Evolutionary conservation across 805 yeast genomes (phyloP).

Genomic region (Lipomyces lipofer): DNA sequence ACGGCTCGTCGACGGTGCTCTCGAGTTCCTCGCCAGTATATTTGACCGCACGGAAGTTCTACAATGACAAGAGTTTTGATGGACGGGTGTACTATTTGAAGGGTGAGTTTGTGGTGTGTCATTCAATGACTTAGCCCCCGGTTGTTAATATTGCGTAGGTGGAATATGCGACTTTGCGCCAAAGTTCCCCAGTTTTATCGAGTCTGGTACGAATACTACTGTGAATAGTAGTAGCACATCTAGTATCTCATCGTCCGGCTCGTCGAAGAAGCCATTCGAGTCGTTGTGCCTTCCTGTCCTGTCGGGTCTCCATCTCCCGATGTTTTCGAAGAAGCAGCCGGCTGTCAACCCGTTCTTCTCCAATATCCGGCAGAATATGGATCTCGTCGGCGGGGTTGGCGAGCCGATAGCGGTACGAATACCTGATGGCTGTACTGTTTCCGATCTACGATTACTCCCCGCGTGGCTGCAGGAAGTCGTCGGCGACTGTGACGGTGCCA

Average conservation of each 20-base stretch:
- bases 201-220: background rate
- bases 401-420: slow-evolving; percentile 34
- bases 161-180: slow-evolving; percentile 19
- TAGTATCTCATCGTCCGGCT: background rate
- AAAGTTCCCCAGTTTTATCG: slow-evolving; percentile 3
- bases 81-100: slow-evolving; percentile 33
- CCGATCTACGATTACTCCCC: slow-evolving; percentile 45
- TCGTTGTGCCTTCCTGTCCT: slow-evolving; percentile 32
- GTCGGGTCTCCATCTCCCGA: slow-evolving; percentile 36
- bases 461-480: slow-evolving; percentile 52
- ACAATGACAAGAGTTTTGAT: slow-evolving; percentile 8
- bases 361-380: slow-evolving; percentile 35
- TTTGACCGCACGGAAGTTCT: slow-evolving; percentile 30
- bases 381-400: slow-evolving; percentile 35
- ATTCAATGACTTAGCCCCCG: background rate
- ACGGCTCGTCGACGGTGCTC: slow-evolving; percentile 39
- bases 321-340: slow-evolving; percentile 25
- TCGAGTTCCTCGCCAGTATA: slow-evolving; percentile 12
- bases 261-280: background rate
- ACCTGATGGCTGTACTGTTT: slow-evolving; percentile 27
- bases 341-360: slow-evolving; percentile 36
- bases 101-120: slow-evolving; percentile 33
- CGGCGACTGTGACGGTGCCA: slow-evolving; percentile 43
- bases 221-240: background rate
- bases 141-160: slow-evolving; percentile 3